Conservation (phyloP, 2,329 filamentous ascomycete species). For the Stagonosporopsis chrysanthemi region DNA sequence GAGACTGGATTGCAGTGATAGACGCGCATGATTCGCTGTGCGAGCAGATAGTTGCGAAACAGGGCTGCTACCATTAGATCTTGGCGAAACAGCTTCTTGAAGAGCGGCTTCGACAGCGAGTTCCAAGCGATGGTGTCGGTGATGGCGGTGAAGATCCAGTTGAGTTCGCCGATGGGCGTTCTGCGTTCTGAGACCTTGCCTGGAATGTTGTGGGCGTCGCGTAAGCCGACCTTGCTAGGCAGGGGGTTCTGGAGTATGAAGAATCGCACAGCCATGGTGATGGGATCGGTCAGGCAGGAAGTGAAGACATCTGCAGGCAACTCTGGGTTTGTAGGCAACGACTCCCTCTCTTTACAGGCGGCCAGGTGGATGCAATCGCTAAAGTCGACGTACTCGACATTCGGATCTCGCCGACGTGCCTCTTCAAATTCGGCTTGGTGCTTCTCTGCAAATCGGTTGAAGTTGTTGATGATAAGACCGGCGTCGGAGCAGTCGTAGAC, state of each 20-base stretch:
- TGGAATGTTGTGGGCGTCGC: slow-evolving; percentile 86
- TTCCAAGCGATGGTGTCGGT: slow-evolving; percentile 99
- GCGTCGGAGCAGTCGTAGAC: slow-evolving; percentile 98
- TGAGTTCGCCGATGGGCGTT: slow-evolving; percentile 92
- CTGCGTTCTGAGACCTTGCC: slow-evolving; percentile 90
- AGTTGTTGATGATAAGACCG: slow-evolving; percentile 93
- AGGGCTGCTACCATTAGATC: slow-evolving; percentile 99
- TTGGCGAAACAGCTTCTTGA: slow-evolving; percentile 96
- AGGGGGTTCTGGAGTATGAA: slow-evolving; percentile 93
- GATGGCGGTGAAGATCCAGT: slow-evolving; percentile 99
- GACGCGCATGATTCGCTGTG: slow-evolving; percentile 93
- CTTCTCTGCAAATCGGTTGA: slow-evolving; percentile 92
- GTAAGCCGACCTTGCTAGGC: slow-evolving; percentile 71
- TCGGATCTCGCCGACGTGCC: slow-evolving; percentile 76
- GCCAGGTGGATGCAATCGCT: slow-evolving; percentile 91
- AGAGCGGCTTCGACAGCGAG: slow-evolving; percentile 84
- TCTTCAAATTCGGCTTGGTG: slow-evolving; percentile 90
- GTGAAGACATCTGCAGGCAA: slow-evolving; percentile 96
- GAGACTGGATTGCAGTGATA: slow-evolving; percentile 96
- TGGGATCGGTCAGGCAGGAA: slow-evolving; percentile 92
- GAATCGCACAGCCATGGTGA: slow-evolving; percentile 95
- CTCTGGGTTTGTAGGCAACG: slow-evolving; percentile 90
- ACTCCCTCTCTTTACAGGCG: slow-evolving; percentile 88
- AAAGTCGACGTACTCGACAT: slow-evolving; percentile 68
- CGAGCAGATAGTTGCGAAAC: slow-evolving; percentile 93